phyloP scores from a whole-genome alignment of 495 filamentous ascomycete species.

The Cudoniella acicularis region DNA sequence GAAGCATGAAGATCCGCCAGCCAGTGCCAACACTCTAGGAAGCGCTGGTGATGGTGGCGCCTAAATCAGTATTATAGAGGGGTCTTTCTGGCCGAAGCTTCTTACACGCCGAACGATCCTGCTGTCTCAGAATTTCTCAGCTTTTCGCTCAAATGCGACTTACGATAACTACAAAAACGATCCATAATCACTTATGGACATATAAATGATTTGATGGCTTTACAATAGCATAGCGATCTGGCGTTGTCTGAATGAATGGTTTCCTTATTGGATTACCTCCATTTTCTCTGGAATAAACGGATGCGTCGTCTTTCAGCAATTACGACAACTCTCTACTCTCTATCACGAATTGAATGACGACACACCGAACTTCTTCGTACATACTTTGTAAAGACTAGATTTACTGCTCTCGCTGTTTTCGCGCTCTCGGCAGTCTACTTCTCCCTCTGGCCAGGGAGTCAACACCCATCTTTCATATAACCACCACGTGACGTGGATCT shows the following conservation, averaged over 20 bases:
- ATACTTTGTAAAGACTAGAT: not conserved
- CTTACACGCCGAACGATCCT: too few relatives aligned
- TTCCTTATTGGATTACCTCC: not conserved
- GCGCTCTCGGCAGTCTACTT: too few relatives aligned
- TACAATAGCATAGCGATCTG: slow-evolving; percentile 13
- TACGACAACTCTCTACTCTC: not conserved
- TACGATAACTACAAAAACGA: not conserved
- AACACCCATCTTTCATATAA: too few relatives aligned
- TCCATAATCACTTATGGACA: not conserved
- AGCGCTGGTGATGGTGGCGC: not conserved
- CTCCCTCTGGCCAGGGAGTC: too few relatives aligned
- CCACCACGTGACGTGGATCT: too few relatives aligned
- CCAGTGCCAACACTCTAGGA: slow-evolving; percentile 7
- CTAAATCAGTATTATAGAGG: too few relatives aligned
- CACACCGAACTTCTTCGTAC: too few relatives aligned
- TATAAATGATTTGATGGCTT: not conserved
- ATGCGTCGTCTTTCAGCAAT: not conserved
- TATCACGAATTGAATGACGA: not conserved
- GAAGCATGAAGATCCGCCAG: slow-evolving; percentile 49
- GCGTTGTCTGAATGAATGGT: slow-evolving; percentile 4
- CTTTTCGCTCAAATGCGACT: not conserved
- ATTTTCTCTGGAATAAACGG: not conserved
- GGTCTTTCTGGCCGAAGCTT: too few relatives aligned
- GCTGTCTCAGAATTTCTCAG: too few relatives aligned
- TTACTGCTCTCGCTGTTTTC: too few relatives aligned